These are phyloP conservation scores for Phytophthora citricola DNA, from an alignment of 352 stramenopile genomes.

Conservation along the genomic window DNA sequence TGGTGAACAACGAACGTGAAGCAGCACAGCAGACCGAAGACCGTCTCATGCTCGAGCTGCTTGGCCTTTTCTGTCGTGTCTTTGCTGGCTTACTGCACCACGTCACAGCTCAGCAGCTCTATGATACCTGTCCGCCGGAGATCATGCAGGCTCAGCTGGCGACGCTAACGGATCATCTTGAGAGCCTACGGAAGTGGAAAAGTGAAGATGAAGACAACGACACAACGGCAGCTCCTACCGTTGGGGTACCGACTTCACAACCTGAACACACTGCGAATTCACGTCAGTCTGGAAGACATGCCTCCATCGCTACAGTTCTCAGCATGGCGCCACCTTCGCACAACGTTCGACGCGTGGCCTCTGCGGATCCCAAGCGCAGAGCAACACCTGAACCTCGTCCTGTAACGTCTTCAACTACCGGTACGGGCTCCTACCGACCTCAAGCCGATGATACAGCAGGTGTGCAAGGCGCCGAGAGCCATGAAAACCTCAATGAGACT, in stretches of 20 bases:
- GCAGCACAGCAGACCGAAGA: constrained; percentile 58
- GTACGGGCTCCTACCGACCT: background rate
- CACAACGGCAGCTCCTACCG: background rate
- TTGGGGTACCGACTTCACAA: background rate
- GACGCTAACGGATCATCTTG: constrained; percentile 49
- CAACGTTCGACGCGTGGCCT: constrained; percentile 21
- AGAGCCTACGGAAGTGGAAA: constrained; percentile 24
- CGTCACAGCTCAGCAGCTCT: constrained; percentile 53
- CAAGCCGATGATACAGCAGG: background rate
- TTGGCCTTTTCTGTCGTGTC: constrained; percentile 58
- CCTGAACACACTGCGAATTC: constrained; percentile 7
- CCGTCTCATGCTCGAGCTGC: constrained; percentile 57
- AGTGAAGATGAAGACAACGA: constrained; percentile 8
- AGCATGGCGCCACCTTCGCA: background rate
- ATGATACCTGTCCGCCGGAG: constrained; percentile 55
- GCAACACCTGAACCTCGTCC: constrained; percentile 1
- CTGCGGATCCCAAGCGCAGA: constrained; percentile 26
- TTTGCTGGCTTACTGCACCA: constrained; percentile 72
- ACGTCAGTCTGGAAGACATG: constrained; percentile 18
- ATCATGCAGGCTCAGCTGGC: constrained; percentile 58
- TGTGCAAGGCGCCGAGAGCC: too few relatives aligned
- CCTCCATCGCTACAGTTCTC: constrained; percentile 11
- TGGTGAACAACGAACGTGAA: constrained; percentile 48
- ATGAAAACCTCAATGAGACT: too few relatives aligned
- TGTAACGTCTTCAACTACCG: constrained; percentile 4